Percentiles rank a stretch among this genome's conserved stretches.
Conservation (phyloP, 139 green algal genomes). For the Yamagishiella unicocca region DNA sequence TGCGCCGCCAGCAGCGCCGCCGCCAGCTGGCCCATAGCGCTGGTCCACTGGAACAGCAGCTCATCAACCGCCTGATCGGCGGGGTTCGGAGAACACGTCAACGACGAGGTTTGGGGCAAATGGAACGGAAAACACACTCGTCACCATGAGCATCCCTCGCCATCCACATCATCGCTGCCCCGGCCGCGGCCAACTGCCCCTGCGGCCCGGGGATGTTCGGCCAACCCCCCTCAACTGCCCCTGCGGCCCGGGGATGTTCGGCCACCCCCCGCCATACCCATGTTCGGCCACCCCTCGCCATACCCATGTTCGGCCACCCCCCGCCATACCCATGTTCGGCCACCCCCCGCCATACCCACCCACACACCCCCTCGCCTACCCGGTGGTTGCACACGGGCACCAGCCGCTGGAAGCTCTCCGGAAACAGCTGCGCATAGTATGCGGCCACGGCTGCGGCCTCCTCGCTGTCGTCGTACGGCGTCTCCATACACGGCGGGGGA, state of each 20-base stretch:
- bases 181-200: too few relatives aligned
- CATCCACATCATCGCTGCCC: too few relatives aligned
- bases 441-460: constrained; percentile 36
- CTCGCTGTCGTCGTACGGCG: constrained; percentile 38
- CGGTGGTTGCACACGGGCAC: constrained; percentile 41
- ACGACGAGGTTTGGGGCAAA: not conserved
- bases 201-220: too few relatives aligned
- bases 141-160: too few relatives aligned
- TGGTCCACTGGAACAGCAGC: constrained; percentile 36
- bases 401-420: constrained; percentile 37
- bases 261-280: too few relatives aligned
- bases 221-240: too few relatives aligned
- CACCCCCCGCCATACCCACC: not conserved
- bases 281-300: too few relatives aligned
- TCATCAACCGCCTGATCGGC: constrained; percentile 8
- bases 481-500: constrained; percentile 3
- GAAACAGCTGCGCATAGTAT: constrained; percentile 35
- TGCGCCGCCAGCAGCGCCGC: constrained; percentile 28
- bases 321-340: not conserved
- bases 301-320: not conserved
- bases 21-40: constrained; percentile 24
- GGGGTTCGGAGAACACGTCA: not conserved
- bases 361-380: too few relatives aligned
- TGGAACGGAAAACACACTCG: too few relatives aligned
- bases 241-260: too few relatives aligned